These are phyloP conservation scores for Colletotrichum agaves DNA, from an alignment of 2,329 filamentous ascomycete species.

Conservation along the genomic window DNA sequence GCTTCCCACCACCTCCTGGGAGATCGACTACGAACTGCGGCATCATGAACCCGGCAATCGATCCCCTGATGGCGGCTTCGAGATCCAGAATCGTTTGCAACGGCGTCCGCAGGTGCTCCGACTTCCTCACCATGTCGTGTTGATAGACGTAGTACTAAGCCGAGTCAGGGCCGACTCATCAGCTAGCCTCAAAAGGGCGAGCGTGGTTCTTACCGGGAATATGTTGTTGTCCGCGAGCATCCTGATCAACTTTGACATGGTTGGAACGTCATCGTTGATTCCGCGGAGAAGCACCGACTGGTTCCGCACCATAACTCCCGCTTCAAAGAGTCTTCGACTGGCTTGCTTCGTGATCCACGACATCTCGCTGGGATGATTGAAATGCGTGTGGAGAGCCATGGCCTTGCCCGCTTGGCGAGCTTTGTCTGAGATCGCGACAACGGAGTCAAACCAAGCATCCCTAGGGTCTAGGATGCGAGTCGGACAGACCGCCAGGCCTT, in stretches of 20 bases:
- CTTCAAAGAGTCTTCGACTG: conserved; percentile 58
- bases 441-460: conserved; percentile 64
- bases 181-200: too few relatives aligned
- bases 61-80: conserved; percentile 67
- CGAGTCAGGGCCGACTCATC: background rate
- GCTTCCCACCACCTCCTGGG: conserved; percentile 71
- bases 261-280: conserved; percentile 65
- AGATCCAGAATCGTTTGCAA: conserved; percentile 67
- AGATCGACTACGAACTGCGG: conserved; percentile 73
- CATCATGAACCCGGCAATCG: conserved; percentile 70
- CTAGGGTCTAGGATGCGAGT: conserved; percentile 61
- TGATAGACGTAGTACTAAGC: conserved; percentile 73
- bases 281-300: conserved; percentile 69
- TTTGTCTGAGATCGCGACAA: conserved; percentile 61
- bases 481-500: conserved; percentile 69
- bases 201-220: conserved; percentile 56
- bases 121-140: conserved; percentile 69
- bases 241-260: conserved; percentile 65
- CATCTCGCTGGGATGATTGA: conserved; percentile 71
- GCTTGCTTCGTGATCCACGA: conserved; percentile 68
- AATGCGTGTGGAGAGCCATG: conserved; percentile 72
- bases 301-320: conserved; percentile 64
- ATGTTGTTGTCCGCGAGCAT: conserved; percentile 66
- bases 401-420: conserved; percentile 66
- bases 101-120: conserved; percentile 72